Conservation (phyloP, 2,329 filamentous ascomycete species). For the Amauroascus verrucosus region DNA sequence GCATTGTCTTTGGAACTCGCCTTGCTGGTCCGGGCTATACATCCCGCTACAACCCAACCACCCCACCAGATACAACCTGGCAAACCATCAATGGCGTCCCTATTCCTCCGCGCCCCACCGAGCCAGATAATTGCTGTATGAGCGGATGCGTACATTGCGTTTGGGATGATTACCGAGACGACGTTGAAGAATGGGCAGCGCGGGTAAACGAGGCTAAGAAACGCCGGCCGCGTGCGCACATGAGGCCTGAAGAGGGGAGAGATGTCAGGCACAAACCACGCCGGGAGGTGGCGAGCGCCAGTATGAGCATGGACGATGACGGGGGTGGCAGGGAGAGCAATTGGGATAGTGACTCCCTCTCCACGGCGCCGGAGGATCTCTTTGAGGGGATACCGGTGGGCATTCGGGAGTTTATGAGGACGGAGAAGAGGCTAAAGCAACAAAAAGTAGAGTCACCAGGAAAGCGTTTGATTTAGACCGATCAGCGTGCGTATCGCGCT, state of each 20-base stretch:
- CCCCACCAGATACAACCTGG: conserved; percentile 49
- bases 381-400: conserved; percentile 79
- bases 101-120: conserved; percentile 72
- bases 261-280: conserved; percentile 28
- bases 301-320: conserved; percentile 65
- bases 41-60: conserved; percentile 44
- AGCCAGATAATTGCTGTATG: conserved; percentile 99
- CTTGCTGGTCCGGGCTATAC: conserved; percentile 64
- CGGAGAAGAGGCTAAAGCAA: conserved; percentile 79
- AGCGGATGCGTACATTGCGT: conserved; percentile 96
- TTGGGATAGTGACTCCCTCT: conserved; percentile 42
- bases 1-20: conserved; percentile 72
- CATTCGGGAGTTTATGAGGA: conserved; percentile 94
- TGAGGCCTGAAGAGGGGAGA: conserved; percentile 20
- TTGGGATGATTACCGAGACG: conserved; percentile 84
- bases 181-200: conserved; percentile 77
- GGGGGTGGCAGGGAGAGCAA: conserved; percentile 63
- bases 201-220: conserved; percentile 53
- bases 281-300: conserved; percentile 40
- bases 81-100: conserved; percentile 60
- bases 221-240: conserved; percentile 19
- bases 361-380: conserved; percentile 49
- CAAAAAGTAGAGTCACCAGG: conserved; percentile 50
- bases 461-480: neutral
- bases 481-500: neutral